A percentile compares a stretch with the other conserved stretches of the same genome.
These are phyloP conservation scores for Cubamyces lactineus DNA, from an alignment of 768 basidiomycete species.

Conservation along the genomic window DNA sequence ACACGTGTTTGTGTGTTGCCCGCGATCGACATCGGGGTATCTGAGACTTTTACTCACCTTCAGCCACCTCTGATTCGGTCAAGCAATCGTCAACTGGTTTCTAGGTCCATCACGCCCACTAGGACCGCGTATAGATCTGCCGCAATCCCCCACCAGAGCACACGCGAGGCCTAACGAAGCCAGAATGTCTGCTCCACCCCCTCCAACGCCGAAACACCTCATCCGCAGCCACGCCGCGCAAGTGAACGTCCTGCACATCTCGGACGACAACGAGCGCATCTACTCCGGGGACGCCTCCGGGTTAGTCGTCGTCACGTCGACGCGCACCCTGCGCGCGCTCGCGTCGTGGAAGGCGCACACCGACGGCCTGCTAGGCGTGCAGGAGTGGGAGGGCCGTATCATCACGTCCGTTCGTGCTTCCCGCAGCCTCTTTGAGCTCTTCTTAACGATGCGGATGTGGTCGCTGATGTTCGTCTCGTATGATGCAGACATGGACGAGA, in stretches of 20 bases:
- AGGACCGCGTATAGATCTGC: too few relatives aligned
- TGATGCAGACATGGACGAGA: conserved; percentile 87
- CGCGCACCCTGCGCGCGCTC: conserved; percentile 73
- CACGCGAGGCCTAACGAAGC: too few relatives aligned
- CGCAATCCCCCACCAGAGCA: too few relatives aligned
- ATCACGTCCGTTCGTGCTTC: conserved; percentile 68
- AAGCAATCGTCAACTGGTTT: too few relatives aligned
- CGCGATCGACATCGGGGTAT: too few relatives aligned
- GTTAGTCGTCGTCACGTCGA: conserved; percentile 74
- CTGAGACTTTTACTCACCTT: too few relatives aligned
- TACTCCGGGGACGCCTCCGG: conserved; percentile 89
- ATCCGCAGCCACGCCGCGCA: conserved; percentile 73
- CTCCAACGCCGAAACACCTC: conserved; percentile 64
- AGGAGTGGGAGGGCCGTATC: conserved; percentile 68
- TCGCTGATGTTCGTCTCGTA: too few relatives aligned
- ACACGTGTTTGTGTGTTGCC: neutral
- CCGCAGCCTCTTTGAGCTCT: conserved; percentile 4
- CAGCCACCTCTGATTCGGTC: too few relatives aligned
- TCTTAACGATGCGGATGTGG: too few relatives aligned
- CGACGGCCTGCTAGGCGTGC: conserved; percentile 74
- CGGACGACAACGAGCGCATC: conserved; percentile 73
- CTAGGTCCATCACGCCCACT: too few relatives aligned
- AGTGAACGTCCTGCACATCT: conserved; percentile 63
- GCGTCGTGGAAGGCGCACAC: conserved; percentile 79
- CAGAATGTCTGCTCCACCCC: conserved; percentile 20